Conservation (phyloP, 139 green algal genomes). For the Chlamydomonas sphaeroides region DNA sequence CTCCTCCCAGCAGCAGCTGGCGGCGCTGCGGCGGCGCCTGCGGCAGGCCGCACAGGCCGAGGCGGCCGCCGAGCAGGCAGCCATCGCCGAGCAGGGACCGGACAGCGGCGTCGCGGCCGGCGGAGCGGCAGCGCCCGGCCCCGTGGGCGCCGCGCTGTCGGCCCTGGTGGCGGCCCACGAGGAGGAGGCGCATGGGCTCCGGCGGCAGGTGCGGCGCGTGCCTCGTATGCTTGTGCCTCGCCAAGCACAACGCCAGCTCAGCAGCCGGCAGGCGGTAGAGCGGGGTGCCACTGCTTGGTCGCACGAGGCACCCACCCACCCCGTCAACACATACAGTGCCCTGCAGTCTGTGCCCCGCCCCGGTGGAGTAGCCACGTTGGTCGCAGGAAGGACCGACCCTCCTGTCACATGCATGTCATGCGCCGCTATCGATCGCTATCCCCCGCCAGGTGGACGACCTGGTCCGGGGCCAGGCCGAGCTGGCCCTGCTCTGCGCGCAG, state of each 20-base stretch:
- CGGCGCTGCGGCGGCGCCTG: slow-evolving; percentile 2
- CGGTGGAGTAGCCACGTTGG: too few species aligned
- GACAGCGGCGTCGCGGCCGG: too few species aligned
- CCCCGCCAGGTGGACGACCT: neutral
- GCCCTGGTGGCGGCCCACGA: slow-evolving; percentile 18
- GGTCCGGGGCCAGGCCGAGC: neutral
- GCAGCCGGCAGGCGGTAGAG: too few species aligned
- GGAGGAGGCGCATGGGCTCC: neutral
- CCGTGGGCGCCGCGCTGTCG: neutral
- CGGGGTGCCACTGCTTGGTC: too few species aligned
- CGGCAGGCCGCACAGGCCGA: neutral
- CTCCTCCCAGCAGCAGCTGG: neutral
- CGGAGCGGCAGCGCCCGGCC: neutral
- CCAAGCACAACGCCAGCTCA: too few species aligned
- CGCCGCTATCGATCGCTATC: neutral
- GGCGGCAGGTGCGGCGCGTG: slow-evolving; percentile 25
- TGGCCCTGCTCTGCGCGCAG: slow-evolving; percentile 2
- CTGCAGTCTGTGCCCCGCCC: too few species aligned
- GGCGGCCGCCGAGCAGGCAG: neutral
- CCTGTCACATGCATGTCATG: too few species aligned
- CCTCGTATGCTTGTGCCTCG: too few species aligned
- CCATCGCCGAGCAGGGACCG: neutral
- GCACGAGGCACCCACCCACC: too few species aligned
- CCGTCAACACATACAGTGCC: too few species aligned
- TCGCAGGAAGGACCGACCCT: too few species aligned